Evolutionary conservation across 345 rosid species (phyloP).

Genomic region (Eucalyptus tenuipes): DNA sequence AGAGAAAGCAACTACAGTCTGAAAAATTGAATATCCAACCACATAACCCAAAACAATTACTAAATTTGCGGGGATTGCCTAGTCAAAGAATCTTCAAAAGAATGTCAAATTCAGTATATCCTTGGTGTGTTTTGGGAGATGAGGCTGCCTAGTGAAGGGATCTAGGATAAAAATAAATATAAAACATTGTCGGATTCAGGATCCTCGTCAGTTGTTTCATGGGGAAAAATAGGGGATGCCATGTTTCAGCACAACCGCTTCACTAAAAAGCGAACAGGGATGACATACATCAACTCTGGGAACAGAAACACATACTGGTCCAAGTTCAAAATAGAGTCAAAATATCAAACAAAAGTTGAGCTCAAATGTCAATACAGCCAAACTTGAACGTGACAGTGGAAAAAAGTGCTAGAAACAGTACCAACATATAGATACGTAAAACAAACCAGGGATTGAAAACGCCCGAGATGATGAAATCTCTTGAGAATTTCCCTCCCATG

Average conservation of each 20-base stretch:
- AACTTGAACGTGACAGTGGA: neutral
- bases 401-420: neutral
- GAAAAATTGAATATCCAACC: neutral
- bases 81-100: neutral
- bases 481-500: slow-evolving; percentile 26
- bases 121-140: neutral
- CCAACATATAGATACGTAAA: slow-evolving; percentile 4
- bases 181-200: neutral
- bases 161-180: neutral
- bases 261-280: neutral
- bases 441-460: slow-evolving; percentile 25
- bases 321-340: neutral
- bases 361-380: neutral
- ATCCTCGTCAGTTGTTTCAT: neutral
- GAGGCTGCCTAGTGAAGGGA: neutral
- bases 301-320: neutral
- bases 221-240: neutral
- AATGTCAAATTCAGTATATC: neutral
- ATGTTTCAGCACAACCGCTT: neutral
- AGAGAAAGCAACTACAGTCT: neutral
- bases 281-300: neutral
- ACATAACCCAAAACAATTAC: neutral
- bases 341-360: neutral
- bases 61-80: neutral
- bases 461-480: slow-evolving; percentile 16